These are phyloP conservation scores for Saccharomycopsis fibuligera DNA, from an alignment of 805 yeast genomes.

Conservation along the genomic window DNA sequence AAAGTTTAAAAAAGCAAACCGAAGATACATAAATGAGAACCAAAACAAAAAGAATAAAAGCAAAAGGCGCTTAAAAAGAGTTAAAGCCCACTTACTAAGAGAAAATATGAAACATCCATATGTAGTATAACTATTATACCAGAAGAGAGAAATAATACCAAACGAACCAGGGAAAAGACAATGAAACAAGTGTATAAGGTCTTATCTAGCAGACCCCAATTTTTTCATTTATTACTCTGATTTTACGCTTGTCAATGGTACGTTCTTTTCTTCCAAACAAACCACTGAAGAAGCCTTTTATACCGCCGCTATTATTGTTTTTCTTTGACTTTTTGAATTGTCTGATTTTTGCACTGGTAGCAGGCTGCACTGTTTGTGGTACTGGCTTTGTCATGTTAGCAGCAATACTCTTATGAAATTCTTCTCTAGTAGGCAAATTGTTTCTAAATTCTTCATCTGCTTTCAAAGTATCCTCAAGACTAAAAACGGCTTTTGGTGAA, in stretches of 20 bases:
- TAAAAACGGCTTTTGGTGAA: slow-evolving; percentile 17
- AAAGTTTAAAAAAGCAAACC: too few species aligned
- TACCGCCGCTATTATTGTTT: slow-evolving; percentile 9
- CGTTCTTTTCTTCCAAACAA: slow-evolving; percentile 11
- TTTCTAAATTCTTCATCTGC: slow-evolving; percentile 14
- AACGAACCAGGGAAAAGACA: too few species aligned
- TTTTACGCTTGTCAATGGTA: slow-evolving; percentile 14
- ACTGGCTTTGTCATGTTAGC: slow-evolving; percentile 3
- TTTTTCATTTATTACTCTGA: slow-evolving; percentile 17
- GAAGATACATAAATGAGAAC: too few species aligned
- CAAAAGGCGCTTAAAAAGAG: too few species aligned
- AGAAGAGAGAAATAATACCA: too few species aligned
- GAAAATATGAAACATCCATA: too few species aligned
- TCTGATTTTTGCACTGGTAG: not conserved
- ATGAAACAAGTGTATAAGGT: too few species aligned
- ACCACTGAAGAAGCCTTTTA: slow-evolving; percentile 7
- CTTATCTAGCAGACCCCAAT: slow-evolving; percentile 16
- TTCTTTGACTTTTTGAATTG: not conserved
- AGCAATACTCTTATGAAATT: slow-evolving; percentile 4
- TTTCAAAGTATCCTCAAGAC: slow-evolving; percentile 17
- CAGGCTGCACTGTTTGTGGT: not conserved
- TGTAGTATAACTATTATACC: too few species aligned
- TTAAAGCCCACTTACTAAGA: too few species aligned
- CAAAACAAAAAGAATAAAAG: too few species aligned
- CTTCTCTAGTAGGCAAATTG: slow-evolving; percentile 13